A percentile compares a stretch with the other conserved stretches of the same genome.
phyloP scores from a whole-genome alignment of 169 alveolate genomes.

The Perkinsus chesapeaki region DNA sequence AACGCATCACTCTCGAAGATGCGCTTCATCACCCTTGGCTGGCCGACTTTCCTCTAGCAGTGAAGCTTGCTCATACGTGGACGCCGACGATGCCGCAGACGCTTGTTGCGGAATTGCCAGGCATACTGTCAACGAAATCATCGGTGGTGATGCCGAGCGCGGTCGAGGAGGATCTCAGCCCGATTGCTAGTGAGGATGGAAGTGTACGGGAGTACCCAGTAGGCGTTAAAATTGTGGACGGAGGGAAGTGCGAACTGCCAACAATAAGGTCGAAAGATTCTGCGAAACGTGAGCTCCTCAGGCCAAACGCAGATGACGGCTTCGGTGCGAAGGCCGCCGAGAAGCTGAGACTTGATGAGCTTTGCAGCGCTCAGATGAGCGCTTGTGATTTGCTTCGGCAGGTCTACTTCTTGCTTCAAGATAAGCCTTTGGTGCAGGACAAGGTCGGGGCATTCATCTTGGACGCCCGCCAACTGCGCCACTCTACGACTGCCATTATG shows the following conservation, averaged over 20 bases:
- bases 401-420: neutral
- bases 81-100: no score
- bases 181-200: no score
- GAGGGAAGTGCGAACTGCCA: no score
- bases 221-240: no score
- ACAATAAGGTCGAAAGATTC: no score
- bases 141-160: no score
- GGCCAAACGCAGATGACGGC: neutral
- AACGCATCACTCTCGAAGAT: neutral
- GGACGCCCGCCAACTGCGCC: neutral
- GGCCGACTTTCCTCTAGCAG: neutral
- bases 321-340: neutral
- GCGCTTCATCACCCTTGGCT: neutral
- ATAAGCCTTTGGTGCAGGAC: neutral
- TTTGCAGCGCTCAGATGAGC: neutral
- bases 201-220: no score
- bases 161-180: no score
- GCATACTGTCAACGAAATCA: no score
- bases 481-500: neutral
- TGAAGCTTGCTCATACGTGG: neutral
- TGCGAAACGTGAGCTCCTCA: neutral
- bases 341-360: neutral
- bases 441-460: neutral
- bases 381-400: neutral
- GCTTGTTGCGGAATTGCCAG: no score